These are phyloP conservation scores for Zalerion maritima DNA, from an alignment of 495 filamentous ascomycete genomes.

Conservation along the genomic window DNA sequence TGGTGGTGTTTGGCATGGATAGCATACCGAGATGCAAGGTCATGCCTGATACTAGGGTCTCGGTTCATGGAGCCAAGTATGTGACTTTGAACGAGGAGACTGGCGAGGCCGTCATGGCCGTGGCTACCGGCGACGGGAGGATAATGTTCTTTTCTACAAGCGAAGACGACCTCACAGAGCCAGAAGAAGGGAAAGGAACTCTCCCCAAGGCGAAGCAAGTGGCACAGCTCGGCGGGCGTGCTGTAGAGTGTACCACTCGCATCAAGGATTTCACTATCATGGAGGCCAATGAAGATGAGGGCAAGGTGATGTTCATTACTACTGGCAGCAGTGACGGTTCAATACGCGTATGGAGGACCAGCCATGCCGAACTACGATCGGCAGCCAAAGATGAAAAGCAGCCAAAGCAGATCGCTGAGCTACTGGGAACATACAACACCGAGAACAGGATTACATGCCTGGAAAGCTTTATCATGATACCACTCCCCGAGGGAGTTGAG, in stretches of 20 bases:
- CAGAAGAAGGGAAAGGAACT: slow-evolving; percentile 15
- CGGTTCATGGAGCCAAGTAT: slow-evolving; percentile 72
- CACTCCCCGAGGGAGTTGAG: slow-evolving; percentile 31
- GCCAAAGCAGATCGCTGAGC: slow-evolving; percentile 46
- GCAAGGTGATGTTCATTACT: slow-evolving; percentile 41
- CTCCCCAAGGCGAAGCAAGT: slow-evolving; percentile 41
- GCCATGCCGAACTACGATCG: slow-evolving; percentile 22
- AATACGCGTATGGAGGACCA: slow-evolving; percentile 58
- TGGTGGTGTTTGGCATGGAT: slow-evolving; percentile 74
- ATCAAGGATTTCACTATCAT: slow-evolving; percentile 81
- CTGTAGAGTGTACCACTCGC: slow-evolving; percentile 47
- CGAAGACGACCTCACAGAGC: slow-evolving; percentile 16
- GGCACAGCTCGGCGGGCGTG: slow-evolving; percentile 66
- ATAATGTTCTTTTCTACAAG: slow-evolving; percentile 70
- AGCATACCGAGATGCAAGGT: slow-evolving; percentile 63
- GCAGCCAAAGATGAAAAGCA: slow-evolving; percentile 11
- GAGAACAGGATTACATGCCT: slow-evolving; percentile 83
- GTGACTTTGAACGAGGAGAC: slow-evolving; percentile 32
- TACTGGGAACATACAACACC: slow-evolving; percentile 71
- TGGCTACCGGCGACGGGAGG: slow-evolving; percentile 88
- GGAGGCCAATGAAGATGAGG: slow-evolving; percentile 21
- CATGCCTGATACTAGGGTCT: slow-evolving; percentile 51
- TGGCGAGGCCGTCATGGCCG: slow-evolving; percentile 42
- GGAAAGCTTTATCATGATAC: slow-evolving; percentile 70
- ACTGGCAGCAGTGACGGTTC: slow-evolving; percentile 73